A percentile compares a stretch with the other conserved stretches of the same genome.
These are phyloP conservation scores for Physaria fendleri DNA, from an alignment of 345 rosid species.

Conservation along the genomic window DNA sequence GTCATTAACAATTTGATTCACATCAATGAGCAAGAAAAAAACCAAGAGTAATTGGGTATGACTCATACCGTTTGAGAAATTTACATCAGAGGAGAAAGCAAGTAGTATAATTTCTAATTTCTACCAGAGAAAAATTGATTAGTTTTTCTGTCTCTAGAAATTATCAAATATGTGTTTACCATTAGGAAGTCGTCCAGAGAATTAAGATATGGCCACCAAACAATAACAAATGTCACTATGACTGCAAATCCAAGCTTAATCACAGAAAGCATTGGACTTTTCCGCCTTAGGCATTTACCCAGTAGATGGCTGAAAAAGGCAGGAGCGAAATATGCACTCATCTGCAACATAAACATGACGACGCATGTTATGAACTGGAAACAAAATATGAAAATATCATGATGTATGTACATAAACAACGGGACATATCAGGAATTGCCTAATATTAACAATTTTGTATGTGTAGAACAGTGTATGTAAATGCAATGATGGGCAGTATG, in stretches of 20 bases:
- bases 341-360: constrained; percentile 35
- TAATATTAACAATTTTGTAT: neutral
- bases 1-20: constrained; percentile 11
- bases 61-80: too few species aligned
- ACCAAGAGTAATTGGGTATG: neutral
- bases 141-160: neutral
- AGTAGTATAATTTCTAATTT: neutral
- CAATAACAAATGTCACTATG: constrained; percentile 55
- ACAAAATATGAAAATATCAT: neutral
- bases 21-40: neutral
- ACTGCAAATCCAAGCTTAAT: constrained; percentile 63
- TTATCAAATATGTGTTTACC: constrained; percentile 37
- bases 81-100: constrained; percentile 11
- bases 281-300: constrained; percentile 73
- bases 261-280: constrained; percentile 54
- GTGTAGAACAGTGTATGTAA: neutral
- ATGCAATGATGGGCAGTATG: neutral
- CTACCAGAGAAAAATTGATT: neutral
- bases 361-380: neutral
- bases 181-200: constrained; percentile 50
- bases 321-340: constrained; percentile 95
- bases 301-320: constrained; percentile 83
- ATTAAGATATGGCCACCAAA: constrained; percentile 91
- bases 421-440: neutral
- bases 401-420: neutral